phyloP scores from a whole-genome alignment of 768 basidiomycete species.

The Psilocybe tampanensis region DNA sequence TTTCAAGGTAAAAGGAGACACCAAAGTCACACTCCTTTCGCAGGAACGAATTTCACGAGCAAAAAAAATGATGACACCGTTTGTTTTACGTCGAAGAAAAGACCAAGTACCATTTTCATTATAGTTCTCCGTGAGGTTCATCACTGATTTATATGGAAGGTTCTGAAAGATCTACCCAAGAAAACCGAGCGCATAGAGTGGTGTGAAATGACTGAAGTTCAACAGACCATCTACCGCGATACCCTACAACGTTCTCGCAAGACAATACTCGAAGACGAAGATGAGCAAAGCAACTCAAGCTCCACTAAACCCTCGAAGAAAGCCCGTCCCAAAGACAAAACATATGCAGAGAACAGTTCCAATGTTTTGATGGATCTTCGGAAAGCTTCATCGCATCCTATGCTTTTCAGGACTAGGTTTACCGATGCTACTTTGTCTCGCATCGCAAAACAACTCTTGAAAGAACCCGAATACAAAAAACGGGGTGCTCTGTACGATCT shows the following conservation, averaged over 20 bases:
- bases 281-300: conserved; percentile 27
- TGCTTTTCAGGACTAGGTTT: conserved; percentile 89
- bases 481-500: conserved; percentile 77
- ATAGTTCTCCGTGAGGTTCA: neutral
- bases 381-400: conserved; percentile 95
- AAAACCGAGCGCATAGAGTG: conserved; percentile 94
- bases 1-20: conserved; percentile 96
- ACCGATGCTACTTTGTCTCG: conserved; percentile 73
- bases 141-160: conserved; percentile 42
- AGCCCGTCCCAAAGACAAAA: conserved; percentile 63
- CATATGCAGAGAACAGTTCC: conserved; percentile 78
- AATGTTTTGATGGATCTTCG: conserved; percentile 98
- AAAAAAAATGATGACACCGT: conserved; percentile 99
- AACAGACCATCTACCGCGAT: conserved; percentile 83
- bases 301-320: conserved; percentile 40
- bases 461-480: conserved; percentile 91
- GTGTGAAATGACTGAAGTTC: conserved; percentile 89
- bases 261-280: conserved; percentile 60
- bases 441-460: conserved; percentile 82
- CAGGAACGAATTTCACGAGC: conserved; percentile 93
- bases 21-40: conserved; percentile 84
- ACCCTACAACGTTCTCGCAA: conserved; percentile 84
- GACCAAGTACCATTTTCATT: conserved; percentile 63
- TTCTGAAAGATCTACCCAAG: conserved; percentile 89
- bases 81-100: conserved; percentile 95